These are phyloP conservation scores for Coemansia sp. DNA, from an alignment of 192 early-diverging fungal genomes.

Conservation along the genomic window DNA sequence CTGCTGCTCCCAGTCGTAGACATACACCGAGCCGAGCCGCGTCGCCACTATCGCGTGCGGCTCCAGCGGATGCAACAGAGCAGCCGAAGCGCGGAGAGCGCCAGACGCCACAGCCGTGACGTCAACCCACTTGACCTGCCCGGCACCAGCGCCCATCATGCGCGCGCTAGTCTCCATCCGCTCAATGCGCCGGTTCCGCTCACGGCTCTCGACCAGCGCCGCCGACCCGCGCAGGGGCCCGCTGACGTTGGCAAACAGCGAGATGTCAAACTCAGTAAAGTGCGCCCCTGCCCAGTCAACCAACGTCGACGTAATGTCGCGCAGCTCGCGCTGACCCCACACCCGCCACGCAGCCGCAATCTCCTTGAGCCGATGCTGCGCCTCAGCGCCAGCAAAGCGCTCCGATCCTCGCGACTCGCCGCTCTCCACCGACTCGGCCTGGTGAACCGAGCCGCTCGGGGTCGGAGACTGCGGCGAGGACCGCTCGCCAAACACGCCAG, in stretches of 20 bases:
- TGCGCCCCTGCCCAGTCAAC: slow-evolving; percentile 55
- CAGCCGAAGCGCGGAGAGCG: slow-evolving; percentile 15
- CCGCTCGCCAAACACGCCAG: slow-evolving; percentile 17
- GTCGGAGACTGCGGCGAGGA: slow-evolving; percentile 10
- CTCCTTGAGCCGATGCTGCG: slow-evolving; percentile 8
- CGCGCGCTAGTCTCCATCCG: slow-evolving; percentile 39
- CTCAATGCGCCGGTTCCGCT: slow-evolving; percentile 34
- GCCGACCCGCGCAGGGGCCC: slow-evolving; percentile 47
- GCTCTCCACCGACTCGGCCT: slow-evolving; percentile 18
- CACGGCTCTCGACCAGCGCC: slow-evolving; percentile 46
- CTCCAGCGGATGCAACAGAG: slow-evolving; percentile 82
- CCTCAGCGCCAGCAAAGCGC: not conserved
- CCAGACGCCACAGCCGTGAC: slow-evolving; percentile 35
- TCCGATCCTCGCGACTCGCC: slow-evolving; percentile 11
- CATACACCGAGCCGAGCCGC: slow-evolving; percentile 58
- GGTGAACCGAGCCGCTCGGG: slow-evolving; percentile 14
- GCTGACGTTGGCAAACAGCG: slow-evolving; percentile 49
- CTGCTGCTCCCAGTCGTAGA: slow-evolving; percentile 52
- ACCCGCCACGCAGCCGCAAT: slow-evolving; percentile 44
- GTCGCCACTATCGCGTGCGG: slow-evolving; percentile 80
- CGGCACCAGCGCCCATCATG: slow-evolving; percentile 21
- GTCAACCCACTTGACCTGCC: slow-evolving; percentile 34
- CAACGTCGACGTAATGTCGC: slow-evolving; percentile 35
- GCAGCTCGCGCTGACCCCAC: slow-evolving; percentile 50
- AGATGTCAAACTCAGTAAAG: slow-evolving; percentile 54